phyloP scores from a whole-genome alignment of 140 eudicot species.

The Flaveria floridana region DNA sequence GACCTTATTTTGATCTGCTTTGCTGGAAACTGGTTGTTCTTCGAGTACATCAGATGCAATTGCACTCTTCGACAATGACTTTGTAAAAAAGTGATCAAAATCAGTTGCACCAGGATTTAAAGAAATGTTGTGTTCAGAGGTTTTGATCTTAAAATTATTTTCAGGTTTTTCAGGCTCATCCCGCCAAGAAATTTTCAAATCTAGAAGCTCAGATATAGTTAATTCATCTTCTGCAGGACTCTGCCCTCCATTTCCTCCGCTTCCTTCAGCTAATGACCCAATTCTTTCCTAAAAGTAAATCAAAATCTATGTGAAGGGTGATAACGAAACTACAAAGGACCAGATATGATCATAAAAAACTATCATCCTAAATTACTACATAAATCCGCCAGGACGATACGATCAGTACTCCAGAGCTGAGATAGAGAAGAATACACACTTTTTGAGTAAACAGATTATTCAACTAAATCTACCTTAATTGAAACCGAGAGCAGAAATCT shows the following conservation, averaged over 20 bases:
- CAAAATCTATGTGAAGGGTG: conserved; percentile 19
- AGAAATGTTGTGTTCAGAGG: conserved; percentile 36
- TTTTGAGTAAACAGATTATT: neutral
- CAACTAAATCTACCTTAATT: neutral
- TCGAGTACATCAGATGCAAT: conserved; percentile 23
- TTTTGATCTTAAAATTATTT: conserved; percentile 26
- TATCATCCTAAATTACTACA: conserved; percentile 4
- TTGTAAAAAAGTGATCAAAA: conserved; percentile 46
- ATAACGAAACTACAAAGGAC: neutral
- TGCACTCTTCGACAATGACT: conserved; percentile 26
- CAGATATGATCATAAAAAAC: neutral
- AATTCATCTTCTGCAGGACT: conserved; percentile 40
- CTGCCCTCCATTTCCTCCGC: conserved; percentile 38
- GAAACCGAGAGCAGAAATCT: neutral
- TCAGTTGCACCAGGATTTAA: conserved; percentile 39
- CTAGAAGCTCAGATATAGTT: conserved; percentile 55
- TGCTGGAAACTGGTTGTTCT: conserved; percentile 35
- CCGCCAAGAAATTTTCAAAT: conserved; percentile 51
- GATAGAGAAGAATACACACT: neutral
- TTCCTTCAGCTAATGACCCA: conserved; percentile 39
- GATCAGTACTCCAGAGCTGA: conserved; percentile 5
- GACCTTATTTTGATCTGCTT: conserved; percentile 30
- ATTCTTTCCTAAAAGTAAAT: conserved; percentile 55
- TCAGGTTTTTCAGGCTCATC: conserved; percentile 41
- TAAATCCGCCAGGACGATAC: conserved; percentile 5